Base-by-base conservation (phyloP, 441 rosid species). In the Raphanus hybrid region DNA sequence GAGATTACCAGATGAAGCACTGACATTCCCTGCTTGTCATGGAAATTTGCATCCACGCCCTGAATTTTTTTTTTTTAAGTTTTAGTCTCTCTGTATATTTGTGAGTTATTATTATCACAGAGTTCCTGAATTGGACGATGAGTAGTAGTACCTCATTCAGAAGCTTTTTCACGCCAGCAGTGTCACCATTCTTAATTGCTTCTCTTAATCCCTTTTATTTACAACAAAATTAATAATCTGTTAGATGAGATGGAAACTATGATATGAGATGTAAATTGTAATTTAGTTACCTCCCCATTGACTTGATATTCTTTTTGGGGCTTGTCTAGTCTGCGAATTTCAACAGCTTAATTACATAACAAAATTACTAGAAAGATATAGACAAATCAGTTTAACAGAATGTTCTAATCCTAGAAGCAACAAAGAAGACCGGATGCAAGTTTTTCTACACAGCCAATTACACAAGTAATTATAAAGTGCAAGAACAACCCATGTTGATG, bases 31-130 rank as follows among this genome's bases (percentile, higher is more conserved):
- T 93, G 97, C 81, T 78, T 92, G 86, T 96, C 99, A 34, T n/a
- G 88, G 79, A 91, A 93, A 84, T 96, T 96, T 82, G 99, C 93
- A 78, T 92, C 93, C 68, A 93, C 93, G 11, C 97, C 97, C 99
- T 91, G 87, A 55, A 78, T 70, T 2, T 37, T 2, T 2, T 23
- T 23, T 23, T 57, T 76, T 37, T n/a, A 75, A 67, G 68, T 29
- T 52, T 73, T 75, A 79, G 45, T 43, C 55, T 63, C 34, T 23
- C 27, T 62, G 14, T 29, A 8, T 54, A 10, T 54, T 59, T 11
- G 12, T 9, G 60, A 3, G 27, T 55, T 52, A 18, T 55, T 52
- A 18, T 29, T 26, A 27, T 27, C 55, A 69, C 57, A 2, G 5
- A 11, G 43, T 58, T 75, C 43, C 63, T 74, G 3, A 70, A 11